A percentile compares a stretch with the other conserved stretches of the same genome.
These are phyloP conservation scores for Cylindrotheca closterium DNA, from an alignment of 108 stramenopile genomes.

Conservation along the genomic window DNA sequence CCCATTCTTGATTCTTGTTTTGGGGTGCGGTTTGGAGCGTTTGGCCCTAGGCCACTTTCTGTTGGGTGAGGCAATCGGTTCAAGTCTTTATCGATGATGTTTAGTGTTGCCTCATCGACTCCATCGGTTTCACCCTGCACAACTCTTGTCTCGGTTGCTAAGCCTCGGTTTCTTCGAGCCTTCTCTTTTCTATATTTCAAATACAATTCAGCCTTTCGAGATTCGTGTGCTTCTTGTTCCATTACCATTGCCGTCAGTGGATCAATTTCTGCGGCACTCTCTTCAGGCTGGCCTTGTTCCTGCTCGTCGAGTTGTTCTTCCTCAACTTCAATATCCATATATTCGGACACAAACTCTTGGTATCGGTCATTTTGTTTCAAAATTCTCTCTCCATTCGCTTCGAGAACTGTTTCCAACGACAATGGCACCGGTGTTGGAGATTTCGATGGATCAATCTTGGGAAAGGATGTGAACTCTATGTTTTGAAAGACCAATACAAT, in stretches of 20 bases:
- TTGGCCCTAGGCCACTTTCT: slow-evolving; percentile 57
- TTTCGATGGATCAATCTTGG: not conserved
- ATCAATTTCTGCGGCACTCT: slow-evolving; percentile 26
- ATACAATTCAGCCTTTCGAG: slow-evolving; percentile 41
- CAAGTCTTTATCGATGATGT: slow-evolving; percentile 85
- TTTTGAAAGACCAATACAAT: not conserved
- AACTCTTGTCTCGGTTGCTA: slow-evolving; percentile 20
- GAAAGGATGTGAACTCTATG: not conserved
- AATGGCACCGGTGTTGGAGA: slow-evolving; percentile 6
- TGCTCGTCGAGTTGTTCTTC: slow-evolving; percentile 1
- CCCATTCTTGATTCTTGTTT: slow-evolving; percentile 25
- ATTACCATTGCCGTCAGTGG: slow-evolving; percentile 62
- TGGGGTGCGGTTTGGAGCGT: slow-evolving; percentile 41
- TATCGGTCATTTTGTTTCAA: slow-evolving; percentile 19
- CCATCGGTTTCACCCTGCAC: slow-evolving; percentile 35
- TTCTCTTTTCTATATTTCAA: slow-evolving; percentile 53
- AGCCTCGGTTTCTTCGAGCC: slow-evolving; percentile 39
- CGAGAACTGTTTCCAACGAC: slow-evolving; percentile 7
- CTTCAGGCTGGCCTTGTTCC: not conserved
- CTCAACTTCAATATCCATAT: slow-evolving; percentile 19
- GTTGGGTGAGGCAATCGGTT: slow-evolving; percentile 65
- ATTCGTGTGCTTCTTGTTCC: slow-evolving; percentile 45
- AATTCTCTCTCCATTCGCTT: slow-evolving; percentile 20
- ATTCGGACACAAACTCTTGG: slow-evolving; percentile 19
- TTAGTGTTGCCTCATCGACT: slow-evolving; percentile 33